Percentiles rank a stretch among this genome's conserved stretches.
phyloP scores from a whole-genome alignment of 1,284 basidiomycete species.

The Rhodofomes roseus region DNA sequence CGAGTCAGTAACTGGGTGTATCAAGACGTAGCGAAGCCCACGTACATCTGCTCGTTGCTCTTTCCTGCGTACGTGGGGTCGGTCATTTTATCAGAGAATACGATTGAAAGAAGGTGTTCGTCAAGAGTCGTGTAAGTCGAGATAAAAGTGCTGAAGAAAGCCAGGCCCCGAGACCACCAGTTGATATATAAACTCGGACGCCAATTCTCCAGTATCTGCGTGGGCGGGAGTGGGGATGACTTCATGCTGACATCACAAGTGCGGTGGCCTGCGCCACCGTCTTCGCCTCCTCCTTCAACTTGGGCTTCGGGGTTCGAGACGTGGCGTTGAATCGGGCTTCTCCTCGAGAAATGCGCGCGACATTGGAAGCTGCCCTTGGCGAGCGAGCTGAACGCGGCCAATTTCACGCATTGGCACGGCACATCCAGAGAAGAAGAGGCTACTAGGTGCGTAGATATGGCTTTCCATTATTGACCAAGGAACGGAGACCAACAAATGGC shows the following conservation, averaged over 20 bases:
- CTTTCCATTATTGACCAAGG: too few relatives aligned
- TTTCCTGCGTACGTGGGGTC: constrained; percentile 1
- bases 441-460: too few relatives aligned
- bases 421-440: too few relatives aligned
- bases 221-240: background rate
- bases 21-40: background rate
- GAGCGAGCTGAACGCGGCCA: too few relatives aligned
- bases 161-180: background rate
- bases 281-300: too few relatives aligned
- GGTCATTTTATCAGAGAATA: background rate
- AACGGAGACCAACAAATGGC: too few relatives aligned
- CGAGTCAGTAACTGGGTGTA: background rate
- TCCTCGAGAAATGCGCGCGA: too few relatives aligned
- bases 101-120: background rate
- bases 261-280: too few relatives aligned
- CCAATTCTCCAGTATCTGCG: background rate
- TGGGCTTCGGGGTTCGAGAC: too few relatives aligned
- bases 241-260: constrained; percentile 5
- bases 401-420: too few relatives aligned
- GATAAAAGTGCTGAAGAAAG: background rate
- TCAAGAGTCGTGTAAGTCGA: background rate
- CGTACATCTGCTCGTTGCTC: constrained; percentile 9
- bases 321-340: too few relatives aligned
- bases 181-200: background rate
- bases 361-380: too few relatives aligned